Evolutionary conservation across 257 asterid species (phyloP), one percentile per base, ranked within the genome.

Genomic region (Solanum tarapatanum): DNA sequence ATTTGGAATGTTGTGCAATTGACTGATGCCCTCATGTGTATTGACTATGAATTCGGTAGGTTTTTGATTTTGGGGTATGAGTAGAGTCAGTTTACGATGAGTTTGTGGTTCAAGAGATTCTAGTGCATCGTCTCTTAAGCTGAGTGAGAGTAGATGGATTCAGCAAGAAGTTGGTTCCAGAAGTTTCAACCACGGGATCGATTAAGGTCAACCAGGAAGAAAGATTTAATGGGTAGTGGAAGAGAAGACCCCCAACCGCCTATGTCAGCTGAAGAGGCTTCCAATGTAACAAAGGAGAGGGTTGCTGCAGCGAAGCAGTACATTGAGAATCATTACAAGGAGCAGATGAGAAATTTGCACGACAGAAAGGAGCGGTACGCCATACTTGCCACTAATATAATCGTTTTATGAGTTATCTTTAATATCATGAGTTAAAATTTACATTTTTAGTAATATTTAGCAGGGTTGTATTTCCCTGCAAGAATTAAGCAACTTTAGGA

Each of bases 291-390:
- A 1, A 96, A 97, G 87, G 98, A 97, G 92, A 96, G 92, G 88
- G 99, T 93, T 51, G 98, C 98, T 88, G 99, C 99, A 1, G 98
- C 99, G 0, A 97, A 97, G 94, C 98, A 97, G 92, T 97, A 95
- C 88, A 97, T 97, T 87, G 99, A 97, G 93, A 97, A 97, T 89
- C 99, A 97, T 91, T 97, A 97, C 97, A 97, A 95, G 91, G 95
- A 90, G 88, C 99, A 97, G 90, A 95, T 90, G 99, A 95, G 93
- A 88, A 96, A 88, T 90, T 94, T 97, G 90, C 97, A 96, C 89
- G 99, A 96, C 89, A 93, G 99, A 91, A 95, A 94, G 90, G 97
- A 96, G 90, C 92, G 99, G 99, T 96, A 94, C 45, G 92, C 51
- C 83, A 62, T 85, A 87, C 68, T 43, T 82, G 85, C 69, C 32